Evolutionary conservation across 106 monocot species (phyloP).

Genomic region (Dioscorea alata): DNA sequence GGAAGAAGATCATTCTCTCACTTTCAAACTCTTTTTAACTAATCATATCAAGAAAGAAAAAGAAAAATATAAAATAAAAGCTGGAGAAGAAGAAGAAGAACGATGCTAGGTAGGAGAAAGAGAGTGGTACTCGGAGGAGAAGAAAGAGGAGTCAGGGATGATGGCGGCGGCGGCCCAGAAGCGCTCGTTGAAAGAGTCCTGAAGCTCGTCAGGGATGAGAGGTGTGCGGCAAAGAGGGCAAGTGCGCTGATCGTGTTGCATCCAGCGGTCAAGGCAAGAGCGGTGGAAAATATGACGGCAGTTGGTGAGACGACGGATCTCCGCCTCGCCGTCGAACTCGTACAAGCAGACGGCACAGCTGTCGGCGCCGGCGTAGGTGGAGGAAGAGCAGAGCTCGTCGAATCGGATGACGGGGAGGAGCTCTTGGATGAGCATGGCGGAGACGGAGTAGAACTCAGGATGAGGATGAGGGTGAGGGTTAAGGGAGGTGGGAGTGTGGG

Average conservation of each 20-base stretch:
- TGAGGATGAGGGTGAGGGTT: no score
- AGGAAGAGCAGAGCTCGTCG: slow-evolving; percentile 1
- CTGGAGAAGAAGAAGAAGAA: no score
- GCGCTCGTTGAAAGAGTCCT: background rate
- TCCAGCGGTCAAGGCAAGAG: slow-evolving; percentile 43
- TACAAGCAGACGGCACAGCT: slow-evolving; percentile 45
- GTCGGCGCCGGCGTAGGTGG: background rate
- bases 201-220: slow-evolving; percentile 11
- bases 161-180: slow-evolving; percentile 13
- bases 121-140: background rate
- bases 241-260: slow-evolving; percentile 34
- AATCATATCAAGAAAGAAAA: no score
- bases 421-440: slow-evolving; percentile 28
- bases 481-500: background rate
- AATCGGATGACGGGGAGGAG: slow-evolving; percentile 9
- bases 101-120: no score
- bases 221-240: slow-evolving; percentile 21
- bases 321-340: slow-evolving; percentile 32
- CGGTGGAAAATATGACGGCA: slow-evolving; percentile 47
- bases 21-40: no score
- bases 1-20: no score
- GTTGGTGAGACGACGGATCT: slow-evolving; percentile 32
- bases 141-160: slow-evolving; percentile 1
- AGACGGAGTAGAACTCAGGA: slow-evolving; percentile 14
- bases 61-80: no score